phyloP scores from a whole-genome alignment of 352 stramenopile genomes.

The Globisporangium carolinianum region DNA sequence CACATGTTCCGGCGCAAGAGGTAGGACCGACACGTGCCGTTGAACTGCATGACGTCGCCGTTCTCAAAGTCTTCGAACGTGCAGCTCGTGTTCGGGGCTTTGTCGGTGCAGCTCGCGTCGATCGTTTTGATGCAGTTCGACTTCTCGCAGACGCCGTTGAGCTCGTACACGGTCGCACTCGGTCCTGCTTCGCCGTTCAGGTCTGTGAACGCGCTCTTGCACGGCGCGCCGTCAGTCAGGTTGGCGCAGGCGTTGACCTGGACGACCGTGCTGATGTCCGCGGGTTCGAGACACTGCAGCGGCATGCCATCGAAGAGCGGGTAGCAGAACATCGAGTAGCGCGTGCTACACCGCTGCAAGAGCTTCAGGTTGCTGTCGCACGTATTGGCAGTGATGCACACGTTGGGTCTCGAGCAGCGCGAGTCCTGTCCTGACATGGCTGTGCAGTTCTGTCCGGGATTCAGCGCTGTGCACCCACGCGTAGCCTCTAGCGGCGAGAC shows the following conservation, averaged over 20 bases:
- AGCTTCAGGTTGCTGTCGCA: background rate
- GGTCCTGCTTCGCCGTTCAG: background rate
- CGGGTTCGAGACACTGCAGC: background rate
- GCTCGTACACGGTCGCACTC: background rate
- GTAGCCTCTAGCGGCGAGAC: background rate
- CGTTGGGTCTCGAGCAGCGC: background rate
- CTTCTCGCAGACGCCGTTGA: background rate
- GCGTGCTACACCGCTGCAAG: background rate
- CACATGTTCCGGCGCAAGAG: background rate
- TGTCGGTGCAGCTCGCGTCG: background rate
- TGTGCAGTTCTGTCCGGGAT: background rate
- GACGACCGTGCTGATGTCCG: constrained; percentile 1
- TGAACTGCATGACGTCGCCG: background rate
- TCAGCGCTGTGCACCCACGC: background rate
- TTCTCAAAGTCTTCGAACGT: background rate
- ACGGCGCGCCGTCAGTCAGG: background rate
- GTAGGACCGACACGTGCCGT: background rate
- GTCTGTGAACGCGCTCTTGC: background rate
- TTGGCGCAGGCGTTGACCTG: background rate
- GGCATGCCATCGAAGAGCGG: background rate
- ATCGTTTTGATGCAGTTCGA: background rate
- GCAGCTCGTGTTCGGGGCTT: background rate
- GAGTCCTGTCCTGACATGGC: background rate
- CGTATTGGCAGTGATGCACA: background rate
- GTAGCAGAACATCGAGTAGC: background rate